Evolutionary conservation across 176 grass and related monocot genomes (phyloP).

Genomic region (Otatea glauca): DNA sequence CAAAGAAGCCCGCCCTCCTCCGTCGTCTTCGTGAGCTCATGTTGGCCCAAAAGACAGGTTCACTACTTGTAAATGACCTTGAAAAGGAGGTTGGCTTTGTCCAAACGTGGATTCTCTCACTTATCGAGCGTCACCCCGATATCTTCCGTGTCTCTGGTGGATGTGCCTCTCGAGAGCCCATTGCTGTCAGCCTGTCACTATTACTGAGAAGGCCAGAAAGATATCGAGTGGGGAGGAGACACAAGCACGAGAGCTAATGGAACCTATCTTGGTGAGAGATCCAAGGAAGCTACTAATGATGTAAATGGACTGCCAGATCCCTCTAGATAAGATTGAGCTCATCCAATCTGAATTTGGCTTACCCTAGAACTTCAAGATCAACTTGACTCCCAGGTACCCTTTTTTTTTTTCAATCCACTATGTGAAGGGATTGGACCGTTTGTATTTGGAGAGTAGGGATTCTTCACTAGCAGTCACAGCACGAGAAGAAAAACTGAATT

Average conservation of each 20-base stretch:
- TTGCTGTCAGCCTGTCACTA: conserved; percentile 59
- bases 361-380: conserved; percentile 62
- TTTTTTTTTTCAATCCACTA: conserved; percentile 64
- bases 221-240: conserved; percentile 58
- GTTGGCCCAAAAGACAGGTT: conserved; percentile 53
- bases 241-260: conserved; percentile 60
- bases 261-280: conserved; percentile 76
- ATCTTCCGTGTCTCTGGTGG: conserved; percentile 74
- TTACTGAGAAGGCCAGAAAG: conserved; percentile 74
- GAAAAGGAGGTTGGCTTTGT: conserved; percentile 86
- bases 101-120: conserved; percentile 76
- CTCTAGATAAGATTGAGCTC: conserved; percentile 78
- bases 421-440: conserved; percentile 56
- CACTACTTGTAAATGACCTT: conserved; percentile 65
- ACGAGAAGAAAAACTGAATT: conserved; percentile 71
- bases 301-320: conserved; percentile 86
- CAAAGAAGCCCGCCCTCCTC: conserved; percentile 71
- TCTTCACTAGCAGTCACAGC: conserved; percentile 73
- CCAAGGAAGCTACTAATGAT: conserved; percentile 80
- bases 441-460: conserved; percentile 83
- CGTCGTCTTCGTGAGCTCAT: conserved; percentile 68
- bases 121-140: conserved; percentile 69
- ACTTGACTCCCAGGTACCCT: conserved; percentile 72
- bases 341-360: conserved; percentile 66
- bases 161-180: conserved; percentile 45